Evolutionary conservation across 1,284 basidiomycete species (phyloP), one percentile per base, ranked within the genome.

Genomic region (Pyrrhoderma lamaoense): DNA sequence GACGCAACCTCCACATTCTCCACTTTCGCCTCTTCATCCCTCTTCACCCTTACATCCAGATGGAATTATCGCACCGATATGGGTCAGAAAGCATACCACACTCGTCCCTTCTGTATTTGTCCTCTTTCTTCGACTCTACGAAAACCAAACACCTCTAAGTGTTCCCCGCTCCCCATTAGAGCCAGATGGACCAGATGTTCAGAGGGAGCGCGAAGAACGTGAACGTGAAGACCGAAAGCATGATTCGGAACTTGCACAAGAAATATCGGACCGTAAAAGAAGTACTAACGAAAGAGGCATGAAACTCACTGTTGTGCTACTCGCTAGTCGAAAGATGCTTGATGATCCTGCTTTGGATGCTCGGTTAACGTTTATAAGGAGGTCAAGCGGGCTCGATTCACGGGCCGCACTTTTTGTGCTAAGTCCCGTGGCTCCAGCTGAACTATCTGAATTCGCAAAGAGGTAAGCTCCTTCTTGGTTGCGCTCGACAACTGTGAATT

Each of bases 11-110:
- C 64, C 27, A 66, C 90, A 93, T 65, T 97, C 93, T 0, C 93
- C 93, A 0, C 74, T 98, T 7, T 96, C 91, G 0, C 95, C 95
- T 0, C 69, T 96, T 22, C 90, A 89, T 0, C 84, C 88, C 0
- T 77, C 84, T 1, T 94, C 92, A 0, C 94, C 95, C 0, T 72
- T 96, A 13, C 80, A 91, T 64, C 95, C 95, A 0, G 95, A 99
- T 64, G 95, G 95, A 0, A 70, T 99, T 45, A 90, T 99, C 52
- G 92, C 94, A 1, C 95, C 94, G 0, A 91, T 98, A 60, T 99
- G 95, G 95, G 82, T 97, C 14, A 77, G 93, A 43, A 99, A 97
- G 67, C 94, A 98, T 62, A 88, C 90, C 0, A 83, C 91, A 7
- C 79, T 95, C 31, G 71, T 98, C 0, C 94, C 95, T 0, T 84